Evolutionary conservation across 352 stramenopile genomes (phyloP).

Genomic region (Elongisporangium undulatum): DNA sequence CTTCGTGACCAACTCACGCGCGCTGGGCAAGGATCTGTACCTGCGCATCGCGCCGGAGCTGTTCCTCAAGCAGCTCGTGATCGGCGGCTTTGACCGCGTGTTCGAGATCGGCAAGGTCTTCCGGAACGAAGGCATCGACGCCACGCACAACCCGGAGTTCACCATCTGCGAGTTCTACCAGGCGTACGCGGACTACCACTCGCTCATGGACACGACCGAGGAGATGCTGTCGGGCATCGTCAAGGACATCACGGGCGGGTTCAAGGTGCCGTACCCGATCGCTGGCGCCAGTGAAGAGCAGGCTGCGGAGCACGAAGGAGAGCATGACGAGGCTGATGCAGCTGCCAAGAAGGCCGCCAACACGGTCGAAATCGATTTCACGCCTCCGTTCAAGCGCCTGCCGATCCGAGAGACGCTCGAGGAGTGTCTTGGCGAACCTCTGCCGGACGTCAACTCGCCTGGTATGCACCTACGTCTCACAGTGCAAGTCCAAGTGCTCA

Average conservation of each 20-base stretch:
- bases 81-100: conserved; percentile 96
- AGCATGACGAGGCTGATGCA: conserved; percentile 11
- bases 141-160: conserved; percentile 99
- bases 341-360: conserved; percentile 1
- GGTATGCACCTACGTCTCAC: too few relatives aligned
- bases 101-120: conserved; percentile 99
- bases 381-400: conserved; percentile 96
- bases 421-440: conserved; percentile 71
- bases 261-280: conserved; percentile 94
- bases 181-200: conserved; percentile 98
- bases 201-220: conserved; percentile 98
- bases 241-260: conserved; percentile 95
- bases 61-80: conserved; percentile 96
- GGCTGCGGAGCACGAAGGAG: conserved; percentile 1
- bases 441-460: conserved; percentile 64
- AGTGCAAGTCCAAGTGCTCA: not conserved
- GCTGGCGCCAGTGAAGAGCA: conserved; percentile 33
- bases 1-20: conserved; percentile 98
- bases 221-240: conserved; percentile 97
- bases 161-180: conserved; percentile 99
- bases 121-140: conserved; percentile 97
- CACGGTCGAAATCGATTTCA: conserved; percentile 96
- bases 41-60: conserved; percentile 97
- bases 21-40: conserved; percentile 95
- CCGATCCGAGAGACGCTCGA: conserved; percentile 96